Evolutionary conservation across 1,139 yeast species (phyloP).

Genomic region (Barnettozyma hawaiiensis): DNA sequence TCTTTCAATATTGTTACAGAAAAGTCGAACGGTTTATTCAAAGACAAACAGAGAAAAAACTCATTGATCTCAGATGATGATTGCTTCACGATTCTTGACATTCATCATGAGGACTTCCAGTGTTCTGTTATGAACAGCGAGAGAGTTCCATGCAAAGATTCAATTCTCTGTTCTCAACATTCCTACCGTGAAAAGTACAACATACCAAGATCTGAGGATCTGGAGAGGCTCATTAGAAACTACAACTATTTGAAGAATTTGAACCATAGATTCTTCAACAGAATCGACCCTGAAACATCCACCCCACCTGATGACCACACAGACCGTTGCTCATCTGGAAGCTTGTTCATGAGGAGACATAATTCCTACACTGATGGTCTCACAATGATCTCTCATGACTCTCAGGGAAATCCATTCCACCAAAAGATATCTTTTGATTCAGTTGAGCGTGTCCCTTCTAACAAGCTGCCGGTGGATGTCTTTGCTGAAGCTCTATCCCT

Average conservation of each 20-base stretch:
- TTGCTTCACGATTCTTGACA: constrained; percentile 11
- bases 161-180: constrained; percentile 19
- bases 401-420: constrained; percentile 2
- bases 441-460: neutral
- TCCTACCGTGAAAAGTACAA: constrained; percentile 12
- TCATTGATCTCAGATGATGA: neutral
- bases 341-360: constrained; percentile 3
- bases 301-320: neutral
- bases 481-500: constrained; percentile 7
- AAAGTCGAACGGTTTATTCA: neutral
- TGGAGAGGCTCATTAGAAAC: constrained; percentile 10
- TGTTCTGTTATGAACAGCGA: constrained; percentile 15
- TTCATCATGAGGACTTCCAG: constrained; percentile 18
- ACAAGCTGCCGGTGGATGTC: constrained; percentile 3
- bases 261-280: constrained; percentile 1
- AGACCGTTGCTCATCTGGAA: neutral
- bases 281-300: neutral
- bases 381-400: constrained; percentile 4
- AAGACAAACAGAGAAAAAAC: constrained; percentile 1
- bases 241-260: constrained; percentile 6
- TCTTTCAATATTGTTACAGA: neutral
- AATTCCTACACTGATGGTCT: constrained; percentile 4
- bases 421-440: constrained; percentile 1
- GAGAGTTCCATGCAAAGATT: constrained; percentile 16
- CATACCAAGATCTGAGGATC: constrained; percentile 14